Evolutionary conservation across 805 yeast genomes (phyloP).

Genomic region (Kuraishia hungarica): DNA sequence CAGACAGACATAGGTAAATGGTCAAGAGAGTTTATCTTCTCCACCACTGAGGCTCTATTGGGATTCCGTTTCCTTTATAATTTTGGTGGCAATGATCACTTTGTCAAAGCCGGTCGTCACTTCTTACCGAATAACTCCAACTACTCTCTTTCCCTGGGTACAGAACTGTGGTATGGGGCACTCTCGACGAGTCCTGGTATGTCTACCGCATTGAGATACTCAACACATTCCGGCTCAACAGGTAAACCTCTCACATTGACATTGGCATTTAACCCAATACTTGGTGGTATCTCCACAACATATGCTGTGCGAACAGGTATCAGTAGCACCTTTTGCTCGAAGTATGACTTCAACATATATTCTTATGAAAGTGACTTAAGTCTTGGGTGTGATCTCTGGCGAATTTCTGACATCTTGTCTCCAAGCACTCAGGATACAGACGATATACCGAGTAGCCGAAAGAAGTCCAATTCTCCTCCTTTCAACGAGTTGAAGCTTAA

Average conservation of each 20-base stretch:
- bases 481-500: conserved; percentile 13
- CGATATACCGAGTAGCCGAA: too few relatives aligned
- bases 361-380: conserved; percentile 85
- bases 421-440: conserved; percentile 5
- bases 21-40: conserved; percentile 68
- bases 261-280: conserved; percentile 75
- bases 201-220: conserved; percentile 76
- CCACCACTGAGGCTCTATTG: conserved; percentile 73
- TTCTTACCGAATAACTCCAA: conserved; percentile 18
- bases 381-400: conserved; percentile 81
- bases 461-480: background rate
- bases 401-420: conserved; percentile 20
- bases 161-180: conserved; percentile 86
- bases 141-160: conserved; percentile 67
- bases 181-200: conserved; percentile 81
- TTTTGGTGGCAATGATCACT: conserved; percentile 24
- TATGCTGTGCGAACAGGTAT: conserved; percentile 78
- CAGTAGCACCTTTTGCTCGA: conserved; percentile 69
- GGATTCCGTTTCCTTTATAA: conserved; percentile 80
- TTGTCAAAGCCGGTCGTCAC: conserved; percentile 3
- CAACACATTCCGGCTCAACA: conserved; percentile 77
- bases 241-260: conserved; percentile 90
- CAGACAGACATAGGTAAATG: conserved; percentile 59
- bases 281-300: conserved; percentile 84
- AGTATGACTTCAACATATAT: conserved; percentile 83